Conservation (phyloP, 1,139 yeast genomes). For the Hemisphaericaspora xylanilytica region DNA sequence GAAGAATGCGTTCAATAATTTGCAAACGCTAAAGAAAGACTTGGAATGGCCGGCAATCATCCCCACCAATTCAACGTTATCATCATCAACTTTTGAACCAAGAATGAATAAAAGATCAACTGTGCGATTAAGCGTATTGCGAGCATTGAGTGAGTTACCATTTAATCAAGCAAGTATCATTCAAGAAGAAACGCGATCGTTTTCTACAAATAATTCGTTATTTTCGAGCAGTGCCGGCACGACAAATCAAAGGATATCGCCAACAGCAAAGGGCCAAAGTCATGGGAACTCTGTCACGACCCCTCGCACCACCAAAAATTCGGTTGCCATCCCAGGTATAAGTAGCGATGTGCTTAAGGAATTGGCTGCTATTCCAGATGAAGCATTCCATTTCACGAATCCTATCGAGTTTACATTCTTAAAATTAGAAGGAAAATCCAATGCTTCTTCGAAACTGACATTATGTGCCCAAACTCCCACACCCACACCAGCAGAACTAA, state of each 20-base stretch:
- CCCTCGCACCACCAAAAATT: conserved; percentile 23
- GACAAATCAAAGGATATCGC: conserved; percentile 21
- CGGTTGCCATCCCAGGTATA: conserved; percentile 59
- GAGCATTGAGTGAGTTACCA: conserved; percentile 45
- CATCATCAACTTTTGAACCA: conserved; percentile 4
- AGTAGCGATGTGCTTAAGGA: conserved; percentile 63
- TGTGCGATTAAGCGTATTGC: conserved; percentile 37
- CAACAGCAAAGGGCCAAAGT: conserved; percentile 14
- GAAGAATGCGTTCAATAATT: conserved; percentile 38
- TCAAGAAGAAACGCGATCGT: conserved; percentile 5
- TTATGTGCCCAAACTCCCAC: conserved; percentile 6
- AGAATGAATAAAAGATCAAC: too few species aligned
- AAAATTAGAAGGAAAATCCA: conserved; percentile 71
- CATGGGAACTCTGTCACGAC: conserved; percentile 6
- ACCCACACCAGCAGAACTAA: conserved; percentile 10
- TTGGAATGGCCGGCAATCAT: background rate
- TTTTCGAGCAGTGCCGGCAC: conserved; percentile 30
- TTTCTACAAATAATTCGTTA: conserved; percentile 31
- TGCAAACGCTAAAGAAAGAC: conserved; percentile 22
- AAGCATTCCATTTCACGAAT: conserved; percentile 54
- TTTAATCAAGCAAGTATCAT: conserved; percentile 19
- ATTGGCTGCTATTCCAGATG: conserved; percentile 80
- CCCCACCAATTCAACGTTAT: background rate
- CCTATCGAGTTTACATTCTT: conserved; percentile 75
- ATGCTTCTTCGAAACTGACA: conserved; percentile 12